Base-by-base conservation (phyloP, 257 asterid species). In the Solanum pimpinellifolium region DNA sequence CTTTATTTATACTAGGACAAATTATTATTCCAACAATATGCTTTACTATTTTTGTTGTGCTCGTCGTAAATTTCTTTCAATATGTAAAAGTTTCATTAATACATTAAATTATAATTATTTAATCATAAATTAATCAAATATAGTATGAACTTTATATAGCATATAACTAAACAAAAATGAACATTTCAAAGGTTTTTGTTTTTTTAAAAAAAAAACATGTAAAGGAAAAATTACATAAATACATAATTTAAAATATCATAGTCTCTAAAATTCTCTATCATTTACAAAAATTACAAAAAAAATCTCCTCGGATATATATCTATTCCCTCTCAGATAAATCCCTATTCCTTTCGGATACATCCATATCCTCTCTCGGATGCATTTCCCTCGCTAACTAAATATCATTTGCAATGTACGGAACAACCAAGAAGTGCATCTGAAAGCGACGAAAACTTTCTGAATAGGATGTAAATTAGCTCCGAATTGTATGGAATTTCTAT, bases 391-490 rank as follows among this genome's bases (percentile, higher is more conserved):
- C 6, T 52, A 16, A 16, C 9, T 52, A 52, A 47, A 52, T 16
- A 52, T 52, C 23, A 52, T 52, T 52, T 52, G 23, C 4, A 52
- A 0, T 52, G 9, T 52, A 52, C 2, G 10, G 2, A 0, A 52
- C 62, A 52, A 52, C 4, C 4, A 52, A 52, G 0, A 0, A 52
- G 6, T 16, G 1, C 18, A 52, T 16, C 0, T 52, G 0, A 41
- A 3, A 8, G 44, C 21, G 6, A 49, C 15, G 60, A 52, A 52
- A 52, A 16, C 62, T 52, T 52, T 52, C 23, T 2, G 62, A 23
- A 52, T 52, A 52, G 1, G 10, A 52, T 52, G 62, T 52, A 52
- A 52, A 52, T 52, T 52, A 52, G 62, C 60, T 52, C 1, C 60
- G 1, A 52, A 52, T 15, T 52, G 60, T 52, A 3, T 52, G 62